Evolutionary conservation across 2,329 filamentous ascomycete species (phyloP).

Genomic region (Myriosclerotinia scirpicola): DNA sequence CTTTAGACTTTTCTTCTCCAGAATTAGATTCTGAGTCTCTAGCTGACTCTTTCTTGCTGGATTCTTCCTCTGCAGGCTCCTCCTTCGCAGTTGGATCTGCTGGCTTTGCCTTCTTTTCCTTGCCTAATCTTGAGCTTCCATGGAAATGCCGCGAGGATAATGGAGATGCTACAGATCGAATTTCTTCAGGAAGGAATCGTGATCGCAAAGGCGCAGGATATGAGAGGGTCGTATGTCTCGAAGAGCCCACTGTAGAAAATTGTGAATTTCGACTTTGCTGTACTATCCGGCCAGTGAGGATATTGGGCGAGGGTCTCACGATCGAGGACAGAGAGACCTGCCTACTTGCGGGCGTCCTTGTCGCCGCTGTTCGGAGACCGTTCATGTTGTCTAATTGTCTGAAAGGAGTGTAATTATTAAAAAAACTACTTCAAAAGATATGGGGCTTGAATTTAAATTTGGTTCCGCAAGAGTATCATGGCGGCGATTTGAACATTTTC

Average conservation of each 20-base stretch:
- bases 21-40: constrained; percentile 31
- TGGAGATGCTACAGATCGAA: constrained; percentile 25
- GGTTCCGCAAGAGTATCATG: constrained; percentile 27
- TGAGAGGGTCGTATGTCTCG: constrained; percentile 44
- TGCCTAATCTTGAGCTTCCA: constrained; percentile 31
- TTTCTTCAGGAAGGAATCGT: constrained; percentile 43
- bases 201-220: constrained; percentile 42
- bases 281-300: constrained; percentile 41
- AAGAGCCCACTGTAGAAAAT: constrained; percentile 36
- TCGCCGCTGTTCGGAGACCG: constrained; percentile 35
- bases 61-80: constrained; percentile 21
- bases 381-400: constrained; percentile 35
- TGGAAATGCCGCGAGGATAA: constrained; percentile 33
- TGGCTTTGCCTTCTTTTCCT: constrained; percentile 34
- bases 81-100: constrained; percentile 25
- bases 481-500: constrained; percentile 36
- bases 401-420: constrained; percentile 19
- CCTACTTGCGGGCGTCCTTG: constrained; percentile 34
- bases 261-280: constrained; percentile 38
- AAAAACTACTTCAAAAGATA: constrained; percentile 16
- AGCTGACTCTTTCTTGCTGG: constrained; percentile 29
- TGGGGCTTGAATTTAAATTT: constrained; percentile 28
- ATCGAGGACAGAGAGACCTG: constrained; percentile 35
- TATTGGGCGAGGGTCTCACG: constrained; percentile 39
- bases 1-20: constrained; percentile 36